Conservation (phyloP, 1,139 yeast species). For the Arxiozyma heterogenica region DNA sequence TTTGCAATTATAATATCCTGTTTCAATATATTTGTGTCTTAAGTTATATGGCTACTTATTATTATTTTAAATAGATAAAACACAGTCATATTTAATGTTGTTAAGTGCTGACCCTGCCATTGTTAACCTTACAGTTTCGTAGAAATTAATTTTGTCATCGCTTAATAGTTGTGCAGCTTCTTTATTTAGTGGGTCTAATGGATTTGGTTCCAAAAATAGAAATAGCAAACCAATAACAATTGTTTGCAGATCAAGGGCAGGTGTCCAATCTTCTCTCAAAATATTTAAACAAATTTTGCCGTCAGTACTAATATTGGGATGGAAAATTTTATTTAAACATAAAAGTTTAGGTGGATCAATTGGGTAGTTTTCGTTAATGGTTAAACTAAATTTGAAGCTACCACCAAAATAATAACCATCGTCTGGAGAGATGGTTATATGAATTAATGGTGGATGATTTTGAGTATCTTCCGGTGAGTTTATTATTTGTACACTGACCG, state of each 20-base stretch:
- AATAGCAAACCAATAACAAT: constrained; percentile 80
- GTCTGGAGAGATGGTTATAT: constrained; percentile 56
- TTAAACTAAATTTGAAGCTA: constrained; percentile 53
- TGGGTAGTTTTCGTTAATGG: constrained; percentile 67
- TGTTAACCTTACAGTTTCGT: constrained; percentile 46
- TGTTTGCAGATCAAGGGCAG: constrained; percentile 75
- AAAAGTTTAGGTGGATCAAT: constrained; percentile 86
- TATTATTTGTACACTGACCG: constrained; percentile 49
- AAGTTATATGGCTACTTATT: background rate
- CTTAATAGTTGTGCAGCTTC: constrained; percentile 74
- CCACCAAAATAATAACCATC: constrained; percentile 77
- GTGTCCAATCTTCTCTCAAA: constrained; percentile 92
- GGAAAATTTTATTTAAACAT: constrained; percentile 67
- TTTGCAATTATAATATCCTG: background rate
- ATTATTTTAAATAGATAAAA: constrained; percentile 20
- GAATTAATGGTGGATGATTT: constrained; percentile 32
- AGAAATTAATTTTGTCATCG: constrained; percentile 48
- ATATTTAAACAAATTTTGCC: constrained; percentile 92
- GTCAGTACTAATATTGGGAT: constrained; percentile 83
- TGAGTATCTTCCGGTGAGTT: constrained; percentile 50
- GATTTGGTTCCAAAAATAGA: constrained; percentile 81
- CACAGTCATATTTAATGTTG: constrained; percentile 54
- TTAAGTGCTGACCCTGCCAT: constrained; percentile 69
- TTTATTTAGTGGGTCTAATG: constrained; percentile 86
- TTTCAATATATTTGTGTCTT: background rate